Evolutionary conservation across 1,284 basidiomycete species (phyloP).

Genomic region (Marasmius fiardii): DNA sequence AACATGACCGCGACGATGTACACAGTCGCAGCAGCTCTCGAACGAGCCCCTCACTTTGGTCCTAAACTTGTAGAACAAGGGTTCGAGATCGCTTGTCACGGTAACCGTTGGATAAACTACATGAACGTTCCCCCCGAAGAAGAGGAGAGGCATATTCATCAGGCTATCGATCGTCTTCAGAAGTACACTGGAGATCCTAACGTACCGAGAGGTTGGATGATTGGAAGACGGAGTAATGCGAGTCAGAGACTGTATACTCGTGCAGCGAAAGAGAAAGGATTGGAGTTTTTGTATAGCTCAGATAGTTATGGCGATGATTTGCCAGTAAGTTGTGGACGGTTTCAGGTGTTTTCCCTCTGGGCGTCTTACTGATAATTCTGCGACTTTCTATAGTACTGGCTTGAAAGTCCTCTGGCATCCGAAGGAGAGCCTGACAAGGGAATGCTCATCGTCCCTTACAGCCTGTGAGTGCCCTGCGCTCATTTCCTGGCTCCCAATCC

Average conservation of each 20-base stretch:
- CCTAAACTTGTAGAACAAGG: conserved; percentile 4
- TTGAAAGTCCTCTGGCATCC: conserved; percentile 3
- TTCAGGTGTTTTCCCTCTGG: not conserved
- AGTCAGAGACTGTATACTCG: conserved; percentile 4
- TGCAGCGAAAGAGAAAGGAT: conserved; percentile 2
- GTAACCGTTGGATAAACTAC: conserved; percentile 7
- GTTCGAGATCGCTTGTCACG: conserved; percentile 6
- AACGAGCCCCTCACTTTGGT: conserved; percentile 4
- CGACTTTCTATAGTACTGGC: conserved; percentile 1
- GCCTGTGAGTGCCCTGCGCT: not conserved
- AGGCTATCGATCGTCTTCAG: conserved; percentile 4
- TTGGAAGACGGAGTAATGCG: conserved; percentile 7
- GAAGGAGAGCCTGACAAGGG: conserved; percentile 5
- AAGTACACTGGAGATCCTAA: conserved; percentile 4
- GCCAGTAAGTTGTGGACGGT: not conserved
- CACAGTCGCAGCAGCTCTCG: conserved; percentile 4
- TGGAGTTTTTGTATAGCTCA: conserved; percentile 6
- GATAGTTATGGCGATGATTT: conserved; percentile 6
- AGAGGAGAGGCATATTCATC: conserved; percentile 7
- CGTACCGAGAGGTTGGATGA: conserved; percentile 8
- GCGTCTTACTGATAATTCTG: not conserved
- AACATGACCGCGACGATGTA: conserved; percentile 5
- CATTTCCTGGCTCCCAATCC: no score
- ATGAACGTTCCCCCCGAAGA: conserved; percentile 4
- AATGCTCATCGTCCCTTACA: conserved; percentile 5